Conservation (phyloP, 2,329 filamentous ascomycete genomes). For the Talaromyces sp. region DNA sequence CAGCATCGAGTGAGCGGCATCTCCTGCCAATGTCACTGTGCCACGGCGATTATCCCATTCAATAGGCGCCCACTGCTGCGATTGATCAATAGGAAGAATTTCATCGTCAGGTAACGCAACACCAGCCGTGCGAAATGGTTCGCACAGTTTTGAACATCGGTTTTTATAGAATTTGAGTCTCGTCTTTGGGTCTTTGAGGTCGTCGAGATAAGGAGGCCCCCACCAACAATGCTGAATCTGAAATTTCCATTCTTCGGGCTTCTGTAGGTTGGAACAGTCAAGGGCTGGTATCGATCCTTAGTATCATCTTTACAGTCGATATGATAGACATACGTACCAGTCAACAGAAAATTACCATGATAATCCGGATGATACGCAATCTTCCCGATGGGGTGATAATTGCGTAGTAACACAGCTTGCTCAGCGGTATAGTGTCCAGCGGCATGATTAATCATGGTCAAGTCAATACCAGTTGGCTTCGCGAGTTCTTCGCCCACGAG, state of each 20-base stretch:
- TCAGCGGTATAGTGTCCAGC: not conserved
- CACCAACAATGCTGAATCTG: slow-evolving; percentile 14
- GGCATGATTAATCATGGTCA: slow-evolving; percentile 13
- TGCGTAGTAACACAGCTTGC: slow-evolving; percentile 4
- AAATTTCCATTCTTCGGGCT: slow-evolving; percentile 14
- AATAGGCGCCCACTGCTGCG: slow-evolving; percentile 12
- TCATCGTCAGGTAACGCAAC: slow-evolving; percentile 7
- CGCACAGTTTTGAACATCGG: slow-evolving; percentile 10
- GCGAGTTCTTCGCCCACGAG: slow-evolving; percentile 12
- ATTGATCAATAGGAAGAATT: slow-evolving; percentile 8
- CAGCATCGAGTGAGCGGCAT: slow-evolving; percentile 15
- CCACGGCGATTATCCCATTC: slow-evolving; percentile 12
- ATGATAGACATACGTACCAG: not conserved
- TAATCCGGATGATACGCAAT: slow-evolving; percentile 13
- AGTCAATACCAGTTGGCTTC: slow-evolving; percentile 5
- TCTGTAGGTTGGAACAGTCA: slow-evolving; percentile 7
- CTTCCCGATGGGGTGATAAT: slow-evolving; percentile 14
- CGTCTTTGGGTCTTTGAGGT: slow-evolving; percentile 8
- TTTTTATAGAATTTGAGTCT: slow-evolving; percentile 7
- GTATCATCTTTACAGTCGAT: not conserved
- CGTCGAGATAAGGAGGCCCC: slow-evolving; percentile 7
- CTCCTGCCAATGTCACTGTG: slow-evolving; percentile 9
- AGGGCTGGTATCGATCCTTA: not conserved
- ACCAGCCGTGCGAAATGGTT: slow-evolving; percentile 12
- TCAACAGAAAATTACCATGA: slow-evolving; percentile 11